Evolutionary conservation across 371 early-diverging fungal genomes (phyloP), one percentile per base, ranked within the genome.

Genomic region (Mucor sp.): DNA sequence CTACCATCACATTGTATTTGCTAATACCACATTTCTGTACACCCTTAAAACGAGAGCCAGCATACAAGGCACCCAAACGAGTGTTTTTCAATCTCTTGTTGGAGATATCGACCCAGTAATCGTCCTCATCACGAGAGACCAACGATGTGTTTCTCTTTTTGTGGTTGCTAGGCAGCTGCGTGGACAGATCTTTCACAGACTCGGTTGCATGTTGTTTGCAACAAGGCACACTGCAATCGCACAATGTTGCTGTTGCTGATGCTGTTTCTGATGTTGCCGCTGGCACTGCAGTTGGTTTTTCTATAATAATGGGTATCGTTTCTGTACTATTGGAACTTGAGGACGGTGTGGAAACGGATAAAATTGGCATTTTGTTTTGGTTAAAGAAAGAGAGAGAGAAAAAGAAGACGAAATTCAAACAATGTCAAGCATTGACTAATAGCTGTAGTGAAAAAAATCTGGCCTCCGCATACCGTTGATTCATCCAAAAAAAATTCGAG

Each of bases 1-100:
- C 85, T 4, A 94, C 94, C 28, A 80, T 62, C 0, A 94, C 94
- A 58, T 89, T 85, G 62, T 94, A 94, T 58, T 87, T 83, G 47
- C 79, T 86, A 2, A 75, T 71, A 8, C 89, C 90, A 60, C 90
- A 89, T 62, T 82, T 82, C 72, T 94, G 94, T 27, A 87, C 84
- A 32, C 94, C 94, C 60, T 71, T 78, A 68, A 94, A 94, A 35
- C 70, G 74, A 33, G 88, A 83, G 9, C 94, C 94, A 6, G 87
- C 74, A 69, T 90, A 93, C 23, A 94, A 86, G 17, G 72, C 70
- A 5, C 80, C 83, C 37, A 79, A 48, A 27, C 72, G 68, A 50
- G 72, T 64, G 37, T 66, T 73, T 21, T 50, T 61, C 39, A 82
- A 55, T 27, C 82, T 62, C 44, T 66, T 70, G 60, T 69, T 62